Base-by-base conservation (phyloP, 805 yeast genomes). In the Saccharomyces kudriavzevii region DNA sequence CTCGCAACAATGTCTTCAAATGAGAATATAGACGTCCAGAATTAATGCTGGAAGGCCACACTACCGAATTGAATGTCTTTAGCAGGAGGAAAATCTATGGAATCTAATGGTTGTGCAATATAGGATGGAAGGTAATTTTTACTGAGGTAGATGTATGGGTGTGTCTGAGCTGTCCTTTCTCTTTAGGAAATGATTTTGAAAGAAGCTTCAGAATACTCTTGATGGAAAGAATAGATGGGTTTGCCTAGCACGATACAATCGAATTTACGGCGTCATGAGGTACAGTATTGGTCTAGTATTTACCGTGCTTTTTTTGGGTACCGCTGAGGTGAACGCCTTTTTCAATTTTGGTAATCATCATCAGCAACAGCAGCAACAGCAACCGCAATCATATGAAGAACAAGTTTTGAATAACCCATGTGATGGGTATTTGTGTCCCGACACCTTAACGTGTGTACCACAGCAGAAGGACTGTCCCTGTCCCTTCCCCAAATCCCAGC, bases 391-490 rank as follows among this genome's bases (percentile, higher is more conserved):
- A 1, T 72, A 63, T 53, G 77, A 75, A 58, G 74, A 73, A 11
- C 60, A 52, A 14, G 63, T 71, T 47, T 56, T 76, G 40, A 62
- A 70, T 53, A 66, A 66, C 55, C 71, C 74, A 2, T 94, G 99
- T 65, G 69, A 71, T 9, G 73, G 74, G 5, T 92, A 84, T 66
- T 70, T 92, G 35, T 94, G 99, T 66, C 89, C 89, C 3, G 96
- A 84, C 60, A 89, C 97, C 0, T 74, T 83, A 45, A 75, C 75
- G 9, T 94, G 99, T 72, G 99, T 89, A 0, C 75, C 77, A 1
- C 62, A 70, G 1, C 81, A 89, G 0, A 60, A 76, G 6, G 87
- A 84, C 50, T 94, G 99, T 67, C 96, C 97, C 1, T 94, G 99
- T 67, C 89, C 89, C 2, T 92, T 82, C 65, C 94, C 96, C 1